These are phyloP conservation scores for Diaporthe sp. DNA, from an alignment of 2,329 filamentous ascomycete species.

Conservation along the genomic window DNA sequence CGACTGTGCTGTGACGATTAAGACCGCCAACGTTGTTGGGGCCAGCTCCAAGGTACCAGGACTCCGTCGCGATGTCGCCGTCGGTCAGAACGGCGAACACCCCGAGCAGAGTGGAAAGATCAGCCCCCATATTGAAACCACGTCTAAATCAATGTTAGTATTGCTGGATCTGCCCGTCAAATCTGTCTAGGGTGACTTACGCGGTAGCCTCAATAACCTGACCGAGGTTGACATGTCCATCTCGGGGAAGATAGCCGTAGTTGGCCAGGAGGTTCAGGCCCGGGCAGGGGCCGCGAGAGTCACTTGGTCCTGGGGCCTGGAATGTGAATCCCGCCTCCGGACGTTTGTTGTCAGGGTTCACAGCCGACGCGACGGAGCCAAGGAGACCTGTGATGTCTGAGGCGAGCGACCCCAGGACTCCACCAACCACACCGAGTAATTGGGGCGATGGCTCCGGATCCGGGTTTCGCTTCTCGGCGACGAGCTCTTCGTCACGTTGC, in stretches of 20 bases:
- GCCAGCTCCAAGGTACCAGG: background rate
- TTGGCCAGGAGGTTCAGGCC: background rate
- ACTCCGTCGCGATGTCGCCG: background rate
- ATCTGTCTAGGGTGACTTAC: background rate
- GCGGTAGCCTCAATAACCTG: background rate
- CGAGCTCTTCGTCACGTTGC: background rate
- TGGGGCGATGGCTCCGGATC: background rate
- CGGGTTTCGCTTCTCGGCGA: background rate
- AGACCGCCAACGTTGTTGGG: background rate
- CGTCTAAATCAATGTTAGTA: background rate
- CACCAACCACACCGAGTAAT: background rate
- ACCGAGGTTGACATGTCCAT: background rate
- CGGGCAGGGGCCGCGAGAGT: background rate
- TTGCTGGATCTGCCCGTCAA: background rate
- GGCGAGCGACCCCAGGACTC: background rate
- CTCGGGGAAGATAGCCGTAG: background rate
- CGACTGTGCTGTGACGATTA: background rate
- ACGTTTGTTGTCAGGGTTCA: background rate
- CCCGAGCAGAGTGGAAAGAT: background rate
- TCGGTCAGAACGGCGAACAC: background rate
- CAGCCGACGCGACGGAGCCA: background rate
- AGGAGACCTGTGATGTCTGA: background rate
- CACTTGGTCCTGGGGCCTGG: background rate
- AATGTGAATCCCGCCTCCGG: background rate
- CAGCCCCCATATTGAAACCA: background rate